Evolutionary conservation across 2,329 filamentous ascomycete genomes (phyloP), one percentile per base, ranked within the genome.

Genomic region (Fusarium continuum): DNA sequence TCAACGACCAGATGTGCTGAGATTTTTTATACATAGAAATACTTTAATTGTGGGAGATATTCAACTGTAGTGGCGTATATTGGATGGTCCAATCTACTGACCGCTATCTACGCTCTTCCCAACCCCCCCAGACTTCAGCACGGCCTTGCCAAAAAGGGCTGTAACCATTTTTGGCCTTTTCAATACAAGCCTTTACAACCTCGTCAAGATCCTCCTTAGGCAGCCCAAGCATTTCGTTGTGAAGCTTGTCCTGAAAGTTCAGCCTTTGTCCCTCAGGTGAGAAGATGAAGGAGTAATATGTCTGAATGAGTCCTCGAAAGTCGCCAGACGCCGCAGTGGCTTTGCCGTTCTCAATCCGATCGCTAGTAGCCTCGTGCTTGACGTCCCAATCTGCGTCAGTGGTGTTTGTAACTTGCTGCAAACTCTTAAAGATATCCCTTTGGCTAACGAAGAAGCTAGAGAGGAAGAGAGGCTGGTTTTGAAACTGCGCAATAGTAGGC

Each of bases 381-480:
- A 91, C 80, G 3, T 70, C 79, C 88, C 88, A 91, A 67, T 90
- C 88, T 0, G 73, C 74, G 32, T 88, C 83, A 2, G 75, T 82
- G 0, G 83, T 85, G 0, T 82, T 82, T 0, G 84, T 83, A 5
- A 87, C 87, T 0, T 83, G 82, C 67, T 87, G 80, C 11, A 88
- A 74, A n/a, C 81, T 82, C 32, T 83, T 82, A 49, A 91, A 80
- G 78, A 91, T 90, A 9, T 91, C 88, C 10, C 80, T 79, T 72
- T 91, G 89, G 55, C 75, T 85, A 57, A 87, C 65, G 10, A 76
- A 72, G 75, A 89, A 91, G 58, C 83, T 87, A 8, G 77, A 79
- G 10, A 88, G 64, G 64, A 80, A 85, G 2, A 88, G 69, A 1
- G 68, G 61, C 44, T 80, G 78, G 72, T 88, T 85, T 4, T 17